phyloP scores from a whole-genome alignment of 2,329 filamentous ascomycete genomes.

The Aphanocladium album region DNA sequence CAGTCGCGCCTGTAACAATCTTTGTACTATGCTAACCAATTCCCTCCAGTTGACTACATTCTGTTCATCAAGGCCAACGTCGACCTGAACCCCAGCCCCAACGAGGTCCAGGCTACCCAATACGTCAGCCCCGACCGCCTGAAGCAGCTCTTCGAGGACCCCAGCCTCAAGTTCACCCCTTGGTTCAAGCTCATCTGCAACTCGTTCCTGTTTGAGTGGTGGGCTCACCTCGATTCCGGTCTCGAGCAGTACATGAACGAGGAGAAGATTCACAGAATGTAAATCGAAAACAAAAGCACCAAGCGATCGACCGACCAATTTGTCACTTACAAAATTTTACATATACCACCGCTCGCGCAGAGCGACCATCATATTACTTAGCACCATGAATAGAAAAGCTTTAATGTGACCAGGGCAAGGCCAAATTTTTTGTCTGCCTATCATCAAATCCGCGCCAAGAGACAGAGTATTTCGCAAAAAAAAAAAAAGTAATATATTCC shows the following conservation, averaged over 20 bases:
- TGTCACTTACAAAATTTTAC: not conserved
- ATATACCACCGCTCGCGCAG: conserved; percentile 10
- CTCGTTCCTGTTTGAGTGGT: conserved; percentile 97
- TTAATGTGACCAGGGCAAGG: not conserved
- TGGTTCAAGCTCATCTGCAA: conserved; percentile 99
- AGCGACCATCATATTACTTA: conserved; percentile 5
- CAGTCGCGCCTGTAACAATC: not conserved
- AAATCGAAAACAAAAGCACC: conserved; percentile 4
- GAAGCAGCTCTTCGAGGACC: conserved; percentile 79
- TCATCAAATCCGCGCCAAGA: not conserved
- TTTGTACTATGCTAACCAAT: not conserved
- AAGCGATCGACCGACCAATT: not conserved
- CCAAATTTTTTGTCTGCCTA: not conserved
- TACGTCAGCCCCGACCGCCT: conserved; percentile 82
- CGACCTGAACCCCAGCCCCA: conserved; percentile 72
- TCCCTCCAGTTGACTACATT: conserved; percentile 80
- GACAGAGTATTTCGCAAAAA: no score
- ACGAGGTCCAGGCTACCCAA: conserved; percentile 80
- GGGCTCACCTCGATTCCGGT: conserved; percentile 75
- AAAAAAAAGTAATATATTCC: not conserved
- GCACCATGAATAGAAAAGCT: not conserved
- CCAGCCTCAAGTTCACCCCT: conserved; percentile 80
- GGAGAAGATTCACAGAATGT: conserved; percentile 82
- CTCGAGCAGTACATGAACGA: conserved; percentile 84
- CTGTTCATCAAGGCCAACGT: conserved; percentile 96